Base-by-base conservation (phyloP, 2,329 filamentous ascomycete genomes). In the Aspergillaceae sp. region DNA sequence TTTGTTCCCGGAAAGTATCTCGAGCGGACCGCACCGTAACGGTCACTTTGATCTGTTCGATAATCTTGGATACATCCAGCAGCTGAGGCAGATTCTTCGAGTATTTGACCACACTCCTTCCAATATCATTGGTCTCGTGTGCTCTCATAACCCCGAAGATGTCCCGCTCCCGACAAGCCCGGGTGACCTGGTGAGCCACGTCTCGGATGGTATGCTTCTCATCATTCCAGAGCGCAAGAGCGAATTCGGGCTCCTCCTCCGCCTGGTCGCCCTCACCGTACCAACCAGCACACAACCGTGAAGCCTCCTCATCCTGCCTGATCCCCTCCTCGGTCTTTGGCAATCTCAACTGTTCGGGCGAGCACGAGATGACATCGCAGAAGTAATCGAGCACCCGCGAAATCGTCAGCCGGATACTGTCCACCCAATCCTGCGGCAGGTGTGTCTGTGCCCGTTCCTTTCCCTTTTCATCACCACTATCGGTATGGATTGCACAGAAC, bases 161-260 rank as follows among this genome's bases (percentile, higher is more conserved):
- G 49, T 76, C 72, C 5, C 82, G 79, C 54, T 87, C 83, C 50
- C 79, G 80, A 71, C 92, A 98, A 42, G 92, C 92, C 53, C 91
- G 80, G 3, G 87, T 86, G 26, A 98, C 87, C 64, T 97, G 91
- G 47, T 94, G 82, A 55, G 84, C 78, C 4, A 98, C 91, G 63
- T 98, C 92, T 41, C 83, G 80, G 38, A 97, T 84, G 0, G 92
- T 98, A 64, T 98, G 92, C 67, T 98, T 98, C 70, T 98, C 92
- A 54, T 98, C 92, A 57, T 98, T 98, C 92, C 92, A 98, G 4
- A 98, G 73, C 10, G 96, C 74, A 40, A 98, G 72, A 4, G 87
- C 85, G 65, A 85, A 98, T 57, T 95, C 87, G 8, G 79, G 79
- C 27, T 83, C 76, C 2, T 79, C 74, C 46, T 83, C 79, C 5